A percentile compares a stretch with the other conserved stretches of the same genome.
These are phyloP conservation scores for Magnaporthiopsis incrustans DNA, from an alignment of 2,329 filamentous ascomycete genomes.

Conservation along the genomic window DNA sequence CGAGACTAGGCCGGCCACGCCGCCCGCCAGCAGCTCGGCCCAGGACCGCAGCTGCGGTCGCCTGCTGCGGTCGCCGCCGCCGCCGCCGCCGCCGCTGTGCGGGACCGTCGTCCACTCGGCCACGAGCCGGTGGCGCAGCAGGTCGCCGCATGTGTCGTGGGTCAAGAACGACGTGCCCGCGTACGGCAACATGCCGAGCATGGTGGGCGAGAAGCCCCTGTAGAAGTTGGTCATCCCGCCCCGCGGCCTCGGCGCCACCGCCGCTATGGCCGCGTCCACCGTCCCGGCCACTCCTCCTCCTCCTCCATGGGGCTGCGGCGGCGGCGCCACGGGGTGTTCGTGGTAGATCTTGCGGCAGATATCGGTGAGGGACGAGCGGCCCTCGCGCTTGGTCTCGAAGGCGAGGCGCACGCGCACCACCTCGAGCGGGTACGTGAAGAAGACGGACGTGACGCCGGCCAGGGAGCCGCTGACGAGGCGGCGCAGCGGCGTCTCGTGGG, in stretches of 20 bases:
- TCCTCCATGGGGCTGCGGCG: slow-evolving; percentile 14
- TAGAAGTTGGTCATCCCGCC: slow-evolving; percentile 86
- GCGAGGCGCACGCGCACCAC: slow-evolving; percentile 86
- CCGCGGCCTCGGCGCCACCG: slow-evolving; percentile 41
- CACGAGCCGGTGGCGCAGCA: slow-evolving; percentile 62
- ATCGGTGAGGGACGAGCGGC: slow-evolving; percentile 59
- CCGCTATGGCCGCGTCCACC: slow-evolving; percentile 26
- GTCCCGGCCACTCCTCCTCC: slow-evolving; percentile 15
- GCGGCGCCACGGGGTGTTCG: slow-evolving; percentile 49
- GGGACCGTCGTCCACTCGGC: slow-evolving; percentile 70
- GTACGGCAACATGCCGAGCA: slow-evolving; percentile 94
- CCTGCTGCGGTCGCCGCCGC: slow-evolving; percentile 36
- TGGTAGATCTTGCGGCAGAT: slow-evolving; percentile 84
- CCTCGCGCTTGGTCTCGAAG: slow-evolving; percentile 78
- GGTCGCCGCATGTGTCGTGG: slow-evolving; percentile 82
- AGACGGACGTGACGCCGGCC: slow-evolving; percentile 83
- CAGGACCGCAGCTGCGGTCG: slow-evolving; percentile 69
- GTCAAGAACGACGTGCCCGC: slow-evolving; percentile 93
- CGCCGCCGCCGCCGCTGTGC: slow-evolving; percentile 26
- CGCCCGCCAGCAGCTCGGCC: slow-evolving; percentile 80
- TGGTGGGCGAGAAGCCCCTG: slow-evolving; percentile 80
- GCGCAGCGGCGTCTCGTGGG: slow-evolving; percentile 73
- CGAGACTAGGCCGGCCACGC: slow-evolving; percentile 77
- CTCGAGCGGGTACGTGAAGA: slow-evolving; percentile 93
- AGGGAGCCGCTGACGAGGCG: slow-evolving; percentile 66